Conservation (phyloP, 2,329 filamentous ascomycete genomes). For the Cordyceps sp. region DNA sequence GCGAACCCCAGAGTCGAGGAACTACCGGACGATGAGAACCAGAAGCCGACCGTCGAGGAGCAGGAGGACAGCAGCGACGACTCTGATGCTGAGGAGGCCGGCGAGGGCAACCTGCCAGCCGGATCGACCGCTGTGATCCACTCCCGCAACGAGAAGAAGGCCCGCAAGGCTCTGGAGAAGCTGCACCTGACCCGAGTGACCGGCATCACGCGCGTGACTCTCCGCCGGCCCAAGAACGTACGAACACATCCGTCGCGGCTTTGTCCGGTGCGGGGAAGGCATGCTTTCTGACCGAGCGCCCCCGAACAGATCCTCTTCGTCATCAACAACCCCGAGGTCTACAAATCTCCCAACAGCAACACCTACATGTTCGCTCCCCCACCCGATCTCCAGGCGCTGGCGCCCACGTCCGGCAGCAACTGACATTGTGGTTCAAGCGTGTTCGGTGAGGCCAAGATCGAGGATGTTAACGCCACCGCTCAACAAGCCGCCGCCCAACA, state of each 20-base stretch:
- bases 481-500: slow-evolving; percentile 82
- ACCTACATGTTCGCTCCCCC: slow-evolving; percentile 66
- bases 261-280: slow-evolving; percentile 3
- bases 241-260: slow-evolving; percentile 24
- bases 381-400: no score
- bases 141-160: slow-evolving; percentile 99
- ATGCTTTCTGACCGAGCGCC: neutral
- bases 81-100: slow-evolving; percentile 63
- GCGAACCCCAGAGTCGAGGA: slow-evolving; percentile 97
- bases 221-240: slow-evolving; percentile 98
- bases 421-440: slow-evolving; percentile 41
- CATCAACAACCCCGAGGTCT: slow-evolving; percentile 98
- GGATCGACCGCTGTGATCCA: slow-evolving; percentile 84
- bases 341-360: slow-evolving; percentile 98
- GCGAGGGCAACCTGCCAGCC: slow-evolving; percentile 57
- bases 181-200: slow-evolving; percentile 90
- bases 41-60: slow-evolving; percentile 66
- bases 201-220: slow-evolving; percentile 94
- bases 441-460: slow-evolving; percentile 99
- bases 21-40: slow-evolving; percentile 77
- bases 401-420: neutral
- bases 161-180: slow-evolving; percentile 97
- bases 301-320: slow-evolving; percentile 80
- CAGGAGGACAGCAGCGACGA: slow-evolving; percentile 58
- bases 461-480: slow-evolving; percentile 97